Base-by-base conservation (phyloP, 2,329 filamentous ascomycete species). In the Capronia americana region DNA sequence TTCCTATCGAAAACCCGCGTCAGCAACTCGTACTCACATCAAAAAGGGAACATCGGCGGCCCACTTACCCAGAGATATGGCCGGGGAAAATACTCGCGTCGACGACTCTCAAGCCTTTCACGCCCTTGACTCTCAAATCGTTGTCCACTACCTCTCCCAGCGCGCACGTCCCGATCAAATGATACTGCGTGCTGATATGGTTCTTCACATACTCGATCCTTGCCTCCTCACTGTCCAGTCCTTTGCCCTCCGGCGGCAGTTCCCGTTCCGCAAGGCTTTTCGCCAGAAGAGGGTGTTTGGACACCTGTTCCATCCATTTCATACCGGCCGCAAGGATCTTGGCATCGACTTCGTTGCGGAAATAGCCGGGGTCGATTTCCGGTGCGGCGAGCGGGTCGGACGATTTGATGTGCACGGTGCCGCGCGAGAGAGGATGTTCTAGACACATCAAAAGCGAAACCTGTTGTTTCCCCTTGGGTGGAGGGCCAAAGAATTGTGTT, bases 101-200 rank as follows among this genome's bases (percentile, higher is more conserved):
- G 12, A 78, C 73, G 4, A 80, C 75, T 17, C 79, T 70, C 38
- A 81, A 63, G 7, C 74, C 74, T 53, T 71, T 69, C 4, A 77
- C 76, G 0, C 79, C 79, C 34, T 79, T 76, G 0, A 80, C 78
- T 24, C 70, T 72, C 46, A 80, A 67, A 38, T 73, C 72, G 7
- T 70, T 72, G 68, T 80, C 78, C 4, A 81, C 77, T 1, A 78
- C 77, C 30, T 79, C 76, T 11, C 81, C 81, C 79, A 83, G 79
- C 0, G 80, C 77, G 57, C 79, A 81, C 0, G 79, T 81, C 1
- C 80, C 81, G 12, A 74, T 74, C n/a, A 75, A 75, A 70, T 82
- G 80, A 70, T 79, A 82, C 59, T 79, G 75, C 11, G 76, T 76
- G 24, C 74, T 73, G 65, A 75, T 68, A 70, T 78, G 64, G 56